Evolutionary conservation across 1,139 yeast species (phyloP), one percentile per base, ranked within the genome.

Genomic region (Saccharomyces hybrid): DNA sequence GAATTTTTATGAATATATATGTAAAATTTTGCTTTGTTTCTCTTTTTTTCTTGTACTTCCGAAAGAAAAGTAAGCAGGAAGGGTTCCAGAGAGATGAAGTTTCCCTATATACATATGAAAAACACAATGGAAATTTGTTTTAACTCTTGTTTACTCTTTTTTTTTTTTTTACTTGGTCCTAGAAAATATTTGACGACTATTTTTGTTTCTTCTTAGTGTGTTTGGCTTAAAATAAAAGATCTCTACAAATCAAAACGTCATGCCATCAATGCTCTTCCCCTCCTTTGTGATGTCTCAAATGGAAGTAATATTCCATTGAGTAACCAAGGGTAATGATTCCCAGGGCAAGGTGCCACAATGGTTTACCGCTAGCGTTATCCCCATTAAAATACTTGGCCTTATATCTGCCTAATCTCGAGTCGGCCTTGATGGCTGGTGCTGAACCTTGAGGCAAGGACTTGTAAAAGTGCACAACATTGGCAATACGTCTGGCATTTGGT

Each of bases 401-500:
- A 79, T 88, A 88, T 74, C 81, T 74, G 65, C 86, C 90, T 64
- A 86, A 73, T 27, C 65, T 57, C 11, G 47, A 51, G 63, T 87
- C 82, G 64, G 81, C 75, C 66, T 95, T 83, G 73, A 83, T 80
- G 72, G 79, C 77, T 61, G 91, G 84, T 59, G 96, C 95, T 60
- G 88, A 78, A 51, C 99, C 99, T 74, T 90, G 91, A 71, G 99
- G 99, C 69, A 93, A 83, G 67, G 90, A 85, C 79, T 91, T 88
- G 87, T 93, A 93, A 82, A 93, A 90, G 63, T 88, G 80, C 66
- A 93, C 97, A 68, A 93, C 96, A 73, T 88, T 88, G 66, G 88
- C 86, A 87, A 93, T 89, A 79, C 96, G 89, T 81, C 89, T 89
- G 67, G 98, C 97, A 70, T 91, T 87, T 69, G 97, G 97, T 77